Conservation (phyloP, 1,284 basidiomycete genomes). For the Ustilago bromivora region DNA sequence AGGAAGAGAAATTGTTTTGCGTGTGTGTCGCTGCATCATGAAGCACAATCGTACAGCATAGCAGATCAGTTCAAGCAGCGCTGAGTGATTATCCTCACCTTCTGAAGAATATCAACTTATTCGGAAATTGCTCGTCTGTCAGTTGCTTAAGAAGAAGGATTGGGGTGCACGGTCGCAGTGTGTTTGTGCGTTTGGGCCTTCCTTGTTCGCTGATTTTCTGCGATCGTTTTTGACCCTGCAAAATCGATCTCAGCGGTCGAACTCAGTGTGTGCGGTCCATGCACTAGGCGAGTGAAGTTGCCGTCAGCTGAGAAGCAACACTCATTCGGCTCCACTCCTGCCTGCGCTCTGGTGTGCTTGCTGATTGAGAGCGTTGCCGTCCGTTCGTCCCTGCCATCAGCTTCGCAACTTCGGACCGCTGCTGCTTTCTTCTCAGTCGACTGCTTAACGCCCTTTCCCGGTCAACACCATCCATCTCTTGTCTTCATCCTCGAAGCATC, state of each 20-base stretch:
- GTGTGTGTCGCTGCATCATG: slow-evolving; percentile 14
- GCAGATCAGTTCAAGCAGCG: neutral
- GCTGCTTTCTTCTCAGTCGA: slow-evolving; percentile 24
- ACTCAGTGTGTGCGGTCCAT: slow-evolving; percentile 9
- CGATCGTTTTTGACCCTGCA: neutral
- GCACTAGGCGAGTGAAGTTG: neutral
- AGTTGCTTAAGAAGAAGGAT: neutral
- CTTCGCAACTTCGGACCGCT: slow-evolving; percentile 27
- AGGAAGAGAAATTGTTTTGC: neutral
- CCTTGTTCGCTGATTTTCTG: neutral
- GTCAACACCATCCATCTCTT: slow-evolving; percentile 14
- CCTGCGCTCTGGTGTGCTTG: neutral
- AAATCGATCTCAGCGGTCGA: slow-evolving; percentile 33
- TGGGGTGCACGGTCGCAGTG: slow-evolving; percentile 2
- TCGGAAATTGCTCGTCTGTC: neutral
- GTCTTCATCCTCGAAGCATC: slow-evolving; percentile 21
- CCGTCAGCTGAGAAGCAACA: slow-evolving; percentile 2
- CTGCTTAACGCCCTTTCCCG: slow-evolving; percentile 6
- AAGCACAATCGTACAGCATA: neutral
- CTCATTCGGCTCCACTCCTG: slow-evolving; percentile 18
- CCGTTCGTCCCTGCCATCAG: slow-evolving; percentile 6
- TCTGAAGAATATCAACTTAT: neutral
- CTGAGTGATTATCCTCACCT: slow-evolving; percentile 11
- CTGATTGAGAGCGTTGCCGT: neutral
- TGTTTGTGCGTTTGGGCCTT: slow-evolving; percentile 11